Evolutionary conservation across 106 monocot species (phyloP), one percentile per base, ranked within the genome.

Genomic region (Apostasia ramifera): DNA sequence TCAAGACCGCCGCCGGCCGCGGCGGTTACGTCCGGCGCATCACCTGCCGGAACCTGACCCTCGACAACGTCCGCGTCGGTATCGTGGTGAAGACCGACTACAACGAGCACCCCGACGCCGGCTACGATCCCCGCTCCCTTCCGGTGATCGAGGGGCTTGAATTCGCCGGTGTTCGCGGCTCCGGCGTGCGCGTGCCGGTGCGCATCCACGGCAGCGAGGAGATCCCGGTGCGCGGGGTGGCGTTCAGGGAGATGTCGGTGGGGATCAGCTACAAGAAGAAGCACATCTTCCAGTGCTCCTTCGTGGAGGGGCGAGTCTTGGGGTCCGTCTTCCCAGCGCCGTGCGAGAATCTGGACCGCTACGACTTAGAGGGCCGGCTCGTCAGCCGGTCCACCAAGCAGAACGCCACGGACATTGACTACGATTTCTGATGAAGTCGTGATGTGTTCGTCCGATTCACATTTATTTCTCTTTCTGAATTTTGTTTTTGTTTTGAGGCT

Each of bases 61-160:
- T 93, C 8, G 93, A 86, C 46, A 81, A 80, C 60, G 79, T 88
- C 2, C 83, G 93, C 40, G 89, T 89, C 5, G 89, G 93, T 6
- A 86, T 93, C 8, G 80, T 93, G 4, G 76, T 93, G 53, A 89
- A 88, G 75, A 89, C 89, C 1, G 83, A 89, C 75, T 93, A 93
- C 70, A 86, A 93, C 26, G 86, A 93, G 64, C 93, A 89, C 71
- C 73, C 93, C 2, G 86, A 86, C 54, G 67, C 80, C 38, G 72
- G 79, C 9, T 89, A 77, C 51, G 79, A 93, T 50, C 81, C 74
- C 13, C 69, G 59, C 37, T 83, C 79, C 42, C 47, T 80, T 1
- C 93, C 93, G 0, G 51, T 47, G 1, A 67, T 93, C 39, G 48
- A 56, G 5, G 58, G 71, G 69, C 81, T 93, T 39, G 63, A 61